Evolutionary conservation across 495 filamentous ascomycete species (phyloP).

Genomic region (Talaromyces stipitatus): DNA sequence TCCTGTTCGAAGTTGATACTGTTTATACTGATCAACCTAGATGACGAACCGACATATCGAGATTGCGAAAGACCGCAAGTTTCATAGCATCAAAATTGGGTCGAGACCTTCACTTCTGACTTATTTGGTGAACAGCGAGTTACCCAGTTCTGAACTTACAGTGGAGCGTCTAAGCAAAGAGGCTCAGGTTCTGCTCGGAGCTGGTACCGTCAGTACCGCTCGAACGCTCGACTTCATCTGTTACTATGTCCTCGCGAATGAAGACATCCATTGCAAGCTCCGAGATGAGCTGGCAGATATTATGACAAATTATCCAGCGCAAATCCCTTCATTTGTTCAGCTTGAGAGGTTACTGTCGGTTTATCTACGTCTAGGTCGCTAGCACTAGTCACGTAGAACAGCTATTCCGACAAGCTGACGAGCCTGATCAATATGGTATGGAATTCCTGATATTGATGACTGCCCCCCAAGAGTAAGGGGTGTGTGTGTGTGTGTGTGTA

Average conservation of each 20-base stretch:
- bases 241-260: constrained; percentile 11
- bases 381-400: too few relatives aligned
- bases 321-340: constrained; percentile 20
- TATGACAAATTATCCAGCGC: constrained; percentile 12
- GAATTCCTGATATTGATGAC: too few relatives aligned
- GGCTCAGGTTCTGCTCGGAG: constrained; percentile 23
- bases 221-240: constrained; percentile 5
- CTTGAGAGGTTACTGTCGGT: too few relatives aligned
- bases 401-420: too few relatives aligned
- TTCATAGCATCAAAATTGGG: too few relatives aligned
- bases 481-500: too few relatives aligned
- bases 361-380: too few relatives aligned
- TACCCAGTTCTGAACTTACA: constrained; percentile 27
- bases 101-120: not conserved
- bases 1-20: too few relatives aligned
- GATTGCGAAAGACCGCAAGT: not conserved
- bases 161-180: constrained; percentile 19
- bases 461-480: too few relatives aligned
- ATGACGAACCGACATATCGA: constrained; percentile 37
- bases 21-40: too few relatives aligned
- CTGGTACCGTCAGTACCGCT: constrained; percentile 31
- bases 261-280: constrained; percentile 10
- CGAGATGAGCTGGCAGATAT: constrained; percentile 14
- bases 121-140: constrained; percentile 24
- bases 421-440: too few relatives aligned